These are phyloP conservation scores for Colletotrichum chrysophilum DNA, from an alignment of 2,329 filamentous ascomycete species.

Conservation along the genomic window DNA sequence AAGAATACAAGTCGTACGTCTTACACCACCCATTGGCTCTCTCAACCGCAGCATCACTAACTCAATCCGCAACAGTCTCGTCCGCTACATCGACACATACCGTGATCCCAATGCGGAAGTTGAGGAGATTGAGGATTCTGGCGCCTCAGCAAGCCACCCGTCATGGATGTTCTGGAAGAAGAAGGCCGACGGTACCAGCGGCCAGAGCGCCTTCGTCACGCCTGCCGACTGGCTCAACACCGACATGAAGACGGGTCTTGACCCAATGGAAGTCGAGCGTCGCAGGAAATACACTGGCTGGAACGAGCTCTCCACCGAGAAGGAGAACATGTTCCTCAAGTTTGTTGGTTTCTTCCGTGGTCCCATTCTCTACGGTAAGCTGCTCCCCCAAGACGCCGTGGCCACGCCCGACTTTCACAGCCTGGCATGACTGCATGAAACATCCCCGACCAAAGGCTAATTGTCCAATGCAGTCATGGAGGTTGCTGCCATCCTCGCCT, in stretches of 20 bases:
- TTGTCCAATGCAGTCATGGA: slow-evolving; percentile 64
- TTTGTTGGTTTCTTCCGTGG: slow-evolving; percentile 79
- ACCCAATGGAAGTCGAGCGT: slow-evolving; percentile 61
- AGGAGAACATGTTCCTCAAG: slow-evolving; percentile 77
- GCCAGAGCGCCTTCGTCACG: slow-evolving; percentile 43
- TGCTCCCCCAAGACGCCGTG: neutral
- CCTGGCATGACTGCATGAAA: slow-evolving; percentile 16
- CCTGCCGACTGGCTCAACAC: slow-evolving; percentile 75
- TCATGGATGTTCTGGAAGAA: slow-evolving; percentile 43
- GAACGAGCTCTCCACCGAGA: slow-evolving; percentile 77
- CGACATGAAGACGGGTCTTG: slow-evolving; percentile 70
- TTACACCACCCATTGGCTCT: neutral
- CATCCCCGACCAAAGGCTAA: slow-evolving; percentile 13
- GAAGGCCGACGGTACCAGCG: slow-evolving; percentile 25
- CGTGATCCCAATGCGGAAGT: slow-evolving; percentile 36
- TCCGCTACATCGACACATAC: slow-evolving; percentile 42
- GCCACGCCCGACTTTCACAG: neutral
- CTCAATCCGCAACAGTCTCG: neutral
- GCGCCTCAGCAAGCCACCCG: slow-evolving; percentile 29
- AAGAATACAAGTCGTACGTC: slow-evolving; percentile 22
- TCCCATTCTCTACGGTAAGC: slow-evolving; percentile 77
- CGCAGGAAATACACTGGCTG: slow-evolving; percentile 71
- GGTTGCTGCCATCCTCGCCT: slow-evolving; percentile 74
- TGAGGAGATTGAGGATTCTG: slow-evolving; percentile 32
- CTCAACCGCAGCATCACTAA: neutral